Evolutionary conservation across 345 rosid genomes (phyloP).

Genomic region (Lumnitzera racemosa): DNA sequence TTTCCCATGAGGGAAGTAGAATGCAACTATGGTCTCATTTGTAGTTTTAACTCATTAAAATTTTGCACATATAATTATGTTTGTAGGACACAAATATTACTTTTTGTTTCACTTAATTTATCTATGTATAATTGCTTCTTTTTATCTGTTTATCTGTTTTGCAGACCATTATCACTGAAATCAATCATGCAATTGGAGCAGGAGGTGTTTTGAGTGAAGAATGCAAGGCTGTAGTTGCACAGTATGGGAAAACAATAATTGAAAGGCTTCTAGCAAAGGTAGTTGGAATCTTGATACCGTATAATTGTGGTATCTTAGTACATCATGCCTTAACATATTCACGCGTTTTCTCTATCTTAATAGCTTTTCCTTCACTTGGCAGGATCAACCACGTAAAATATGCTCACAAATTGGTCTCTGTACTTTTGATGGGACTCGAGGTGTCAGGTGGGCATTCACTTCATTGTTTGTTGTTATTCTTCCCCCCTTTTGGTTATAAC

Average conservation of each 20-base stretch:
- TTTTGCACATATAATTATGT: too few species aligned
- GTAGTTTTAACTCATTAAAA: too few species aligned
- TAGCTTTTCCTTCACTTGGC: conserved; percentile 6
- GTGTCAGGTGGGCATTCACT: conserved; percentile 37
- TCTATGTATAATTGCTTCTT: too few species aligned
- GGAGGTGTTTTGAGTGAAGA: conserved; percentile 60
- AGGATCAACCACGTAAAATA: conserved; percentile 46
- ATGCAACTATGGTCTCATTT: too few species aligned
- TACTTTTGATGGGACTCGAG: conserved; percentile 45
- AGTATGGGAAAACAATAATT: conserved; percentile 54
- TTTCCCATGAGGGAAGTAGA: too few species aligned
- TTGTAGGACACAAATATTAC: background rate
- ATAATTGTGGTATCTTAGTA: background rate
- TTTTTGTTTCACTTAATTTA: background rate
- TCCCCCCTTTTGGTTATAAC: background rate
- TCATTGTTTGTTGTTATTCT: background rate
- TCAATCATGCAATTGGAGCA: conserved; percentile 69
- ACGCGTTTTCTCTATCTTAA: background rate
- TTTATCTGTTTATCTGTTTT: background rate
- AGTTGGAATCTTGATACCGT: background rate
- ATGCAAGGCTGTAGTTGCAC: conserved; percentile 48
- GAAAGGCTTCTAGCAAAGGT: conserved; percentile 46
- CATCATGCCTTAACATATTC: background rate
- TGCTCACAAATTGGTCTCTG: conserved; percentile 66
- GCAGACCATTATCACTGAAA: conserved; percentile 47